phyloP scores from a whole-genome alignment of 345 rosid genomes.

The Abelmoschus esculentus region DNA sequence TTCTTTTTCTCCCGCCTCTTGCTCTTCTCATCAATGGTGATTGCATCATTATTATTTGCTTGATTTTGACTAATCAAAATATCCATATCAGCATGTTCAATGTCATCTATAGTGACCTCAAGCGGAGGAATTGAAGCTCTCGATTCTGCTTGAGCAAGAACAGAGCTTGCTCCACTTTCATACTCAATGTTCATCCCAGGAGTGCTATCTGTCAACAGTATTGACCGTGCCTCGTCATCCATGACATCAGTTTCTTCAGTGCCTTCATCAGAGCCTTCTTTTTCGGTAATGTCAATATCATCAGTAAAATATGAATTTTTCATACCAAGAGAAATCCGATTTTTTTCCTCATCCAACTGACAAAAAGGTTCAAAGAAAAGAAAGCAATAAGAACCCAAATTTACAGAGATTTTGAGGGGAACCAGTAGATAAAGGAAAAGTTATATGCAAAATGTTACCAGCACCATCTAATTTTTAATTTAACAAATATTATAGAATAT shows the following conservation, averaged over 20 bases:
- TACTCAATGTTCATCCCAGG: constrained; percentile 26
- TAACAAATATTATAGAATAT: not conserved
- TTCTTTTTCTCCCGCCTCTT: constrained; percentile 47
- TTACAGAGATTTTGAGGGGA: not conserved
- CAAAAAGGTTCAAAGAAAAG: constrained; percentile 5
- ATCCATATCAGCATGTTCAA: constrained; percentile 40
- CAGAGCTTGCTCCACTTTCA: constrained; percentile 34
- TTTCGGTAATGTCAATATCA: constrained; percentile 24
- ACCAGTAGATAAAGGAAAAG: not conserved
- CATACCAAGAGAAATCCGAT: constrained; percentile 79
- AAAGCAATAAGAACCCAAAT: constrained; percentile 4
- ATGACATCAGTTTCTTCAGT: constrained; percentile 27
- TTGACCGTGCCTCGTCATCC: constrained; percentile 22
- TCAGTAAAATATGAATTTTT: constrained; percentile 44
- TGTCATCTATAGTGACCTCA: constrained; percentile 70
- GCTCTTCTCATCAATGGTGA: constrained; percentile 36
- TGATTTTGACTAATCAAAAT: constrained; percentile 25
- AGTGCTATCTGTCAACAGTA: constrained; percentile 14
- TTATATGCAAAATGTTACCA: not conserved
- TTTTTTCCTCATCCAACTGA: constrained; percentile 74
- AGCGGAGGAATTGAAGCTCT: constrained; percentile 81
- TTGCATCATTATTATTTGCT: constrained; percentile 18
- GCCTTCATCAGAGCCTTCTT: constrained; percentile 35
- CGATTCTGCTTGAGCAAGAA: constrained; percentile 54
- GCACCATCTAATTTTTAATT: not conserved